Conservation (phyloP, 2,329 filamentous ascomycete species). For the Torrubiellomyces zombiae region DNA sequence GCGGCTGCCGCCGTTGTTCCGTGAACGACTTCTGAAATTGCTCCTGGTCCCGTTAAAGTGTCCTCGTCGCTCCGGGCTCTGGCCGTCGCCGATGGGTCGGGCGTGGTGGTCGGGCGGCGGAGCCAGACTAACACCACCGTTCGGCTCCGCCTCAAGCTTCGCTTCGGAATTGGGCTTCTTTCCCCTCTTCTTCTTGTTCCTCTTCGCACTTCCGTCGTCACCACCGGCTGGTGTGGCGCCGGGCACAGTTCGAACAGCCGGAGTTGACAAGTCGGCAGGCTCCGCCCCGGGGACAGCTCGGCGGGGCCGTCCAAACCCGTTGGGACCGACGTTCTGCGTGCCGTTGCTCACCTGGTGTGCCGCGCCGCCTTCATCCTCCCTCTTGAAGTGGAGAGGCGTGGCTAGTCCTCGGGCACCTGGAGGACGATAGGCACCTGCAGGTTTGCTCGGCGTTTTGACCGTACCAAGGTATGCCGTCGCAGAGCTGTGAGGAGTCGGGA, state of each 20-base stretch:
- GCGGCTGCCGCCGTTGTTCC: conserved; percentile 32
- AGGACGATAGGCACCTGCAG: conserved; percentile 89
- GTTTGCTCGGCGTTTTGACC: conserved; percentile 88
- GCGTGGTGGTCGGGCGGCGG: conserved; percentile 26
- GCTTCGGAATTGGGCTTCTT: conserved; percentile 81
- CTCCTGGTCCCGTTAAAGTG: conserved; percentile 17
- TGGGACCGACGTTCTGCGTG: conserved; percentile 49
- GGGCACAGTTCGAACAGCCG: conserved; percentile 50
- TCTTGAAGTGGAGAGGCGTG: conserved; percentile 89
- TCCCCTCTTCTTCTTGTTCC: conserved; percentile 96
- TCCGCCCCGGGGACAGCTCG: conserved; percentile 82
- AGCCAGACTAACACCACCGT: conserved; percentile 29
- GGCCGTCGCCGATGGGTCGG: conserved; percentile 21
- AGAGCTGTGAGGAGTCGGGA: conserved; percentile 68
- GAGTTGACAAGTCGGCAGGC: conserved; percentile 46
- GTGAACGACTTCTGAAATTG: conserved; percentile 40
- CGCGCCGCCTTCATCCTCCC: conserved; percentile 88
- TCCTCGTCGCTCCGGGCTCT: conserved; percentile 51
- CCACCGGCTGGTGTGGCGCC: conserved; percentile 45
- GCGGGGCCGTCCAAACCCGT: conserved; percentile 63
- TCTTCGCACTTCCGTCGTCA: conserved; percentile 59
- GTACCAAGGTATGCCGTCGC: conserved; percentile 68
- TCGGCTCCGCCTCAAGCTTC: conserved; percentile 28
- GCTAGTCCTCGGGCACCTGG: conserved; percentile 79
- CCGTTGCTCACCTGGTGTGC: conserved; percentile 73